Percentiles rank a stretch among this genome's conserved stretches.
phyloP scores from a whole-genome alignment of 305 asterid genomes.

The Fraxinus angustifolia region DNA sequence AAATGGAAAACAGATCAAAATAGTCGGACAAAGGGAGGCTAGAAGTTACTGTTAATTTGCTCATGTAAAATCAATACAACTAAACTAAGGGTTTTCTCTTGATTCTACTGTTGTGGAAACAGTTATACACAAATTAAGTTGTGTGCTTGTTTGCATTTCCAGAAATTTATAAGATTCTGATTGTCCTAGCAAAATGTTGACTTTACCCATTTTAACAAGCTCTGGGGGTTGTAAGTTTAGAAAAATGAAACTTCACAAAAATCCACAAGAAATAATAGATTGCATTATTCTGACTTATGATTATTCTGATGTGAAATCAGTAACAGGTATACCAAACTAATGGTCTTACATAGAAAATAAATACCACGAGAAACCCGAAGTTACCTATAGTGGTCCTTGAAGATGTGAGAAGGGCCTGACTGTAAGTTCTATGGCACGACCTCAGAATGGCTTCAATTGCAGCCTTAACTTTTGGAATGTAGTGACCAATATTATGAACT shows the following conservation, averaged over 20 bases:
- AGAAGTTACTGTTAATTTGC: not conserved
- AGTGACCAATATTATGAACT: slow-evolving; percentile 95
- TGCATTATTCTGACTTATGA: not conserved
- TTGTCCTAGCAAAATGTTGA: not conserved
- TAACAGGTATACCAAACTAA: slow-evolving; percentile 13
- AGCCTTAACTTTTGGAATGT: slow-evolving; percentile 95
- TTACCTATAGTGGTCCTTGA: slow-evolving; percentile 94
- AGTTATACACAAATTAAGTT: not conserved
- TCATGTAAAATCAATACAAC: not conserved
- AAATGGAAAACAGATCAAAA: not conserved
- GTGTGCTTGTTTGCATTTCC: not conserved
- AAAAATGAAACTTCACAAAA: not conserved
- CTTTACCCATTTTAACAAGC: not conserved
- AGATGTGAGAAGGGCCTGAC: slow-evolving; percentile 96
- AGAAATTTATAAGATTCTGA: not conserved
- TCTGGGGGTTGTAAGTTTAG: not conserved
- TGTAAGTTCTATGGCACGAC: slow-evolving; percentile 78
- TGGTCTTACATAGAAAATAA: slow-evolving; percentile 2
- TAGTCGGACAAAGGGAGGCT: not conserved
- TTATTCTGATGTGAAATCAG: not conserved
- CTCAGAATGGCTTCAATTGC: slow-evolving; percentile 92
- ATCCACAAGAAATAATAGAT: not conserved
- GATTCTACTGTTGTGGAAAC: not conserved
- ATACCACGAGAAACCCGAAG: slow-evolving; percentile 20
- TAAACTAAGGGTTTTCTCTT: not conserved